Percentiles rank a stretch among this genome's conserved stretches.
Conservation (phyloP, 1,284 basidiomycete genomes). For the Phylloporus sp. region DNA sequence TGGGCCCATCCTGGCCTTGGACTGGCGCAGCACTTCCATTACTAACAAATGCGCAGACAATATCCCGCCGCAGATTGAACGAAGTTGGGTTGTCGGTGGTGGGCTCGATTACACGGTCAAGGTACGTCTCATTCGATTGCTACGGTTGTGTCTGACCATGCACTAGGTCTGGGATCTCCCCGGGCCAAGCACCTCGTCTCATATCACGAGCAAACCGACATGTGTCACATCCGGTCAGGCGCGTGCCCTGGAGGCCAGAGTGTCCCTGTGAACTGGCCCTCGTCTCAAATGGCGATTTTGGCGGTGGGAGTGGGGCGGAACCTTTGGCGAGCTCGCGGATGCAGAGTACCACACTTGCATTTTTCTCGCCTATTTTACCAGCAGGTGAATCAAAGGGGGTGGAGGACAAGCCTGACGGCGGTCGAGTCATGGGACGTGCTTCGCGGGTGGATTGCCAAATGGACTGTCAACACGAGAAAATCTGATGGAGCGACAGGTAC, state of each 20-base stretch:
- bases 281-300: slow-evolving; percentile 68
- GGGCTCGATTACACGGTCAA: slow-evolving; percentile 85
- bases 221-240: slow-evolving; percentile 77
- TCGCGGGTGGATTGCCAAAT: slow-evolving; percentile 82
- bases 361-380: slow-evolving; percentile 19
- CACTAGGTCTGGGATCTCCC: slow-evolving; percentile 79
- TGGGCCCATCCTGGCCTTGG: slow-evolving; percentile 74
- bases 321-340: slow-evolving; percentile 36
- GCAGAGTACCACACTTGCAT: slow-evolving; percentile 28
- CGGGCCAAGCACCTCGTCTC: slow-evolving; percentile 48
- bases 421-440: slow-evolving; percentile 91
- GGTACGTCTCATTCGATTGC: slow-evolving; percentile 40
- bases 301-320: slow-evolving; percentile 36
- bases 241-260: too few relatives aligned
- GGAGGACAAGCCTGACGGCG: slow-evolving; percentile 33
- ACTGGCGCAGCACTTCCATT: slow-evolving; percentile 61
- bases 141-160: too few relatives aligned
- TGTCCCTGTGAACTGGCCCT: slow-evolving; percentile 81
- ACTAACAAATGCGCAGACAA: slow-evolving; percentile 24
- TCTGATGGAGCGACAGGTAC: slow-evolving; percentile 72
- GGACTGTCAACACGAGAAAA: slow-evolving; percentile 66
- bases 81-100: slow-evolving; percentile 83
- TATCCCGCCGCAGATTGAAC: slow-evolving; percentile 26
- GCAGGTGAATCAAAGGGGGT: slow-evolving; percentile 21
- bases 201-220: slow-evolving; percentile 62